Conservation (phyloP, 73 alveolate genomes). For the Symbiodinium pilosum region DNA sequence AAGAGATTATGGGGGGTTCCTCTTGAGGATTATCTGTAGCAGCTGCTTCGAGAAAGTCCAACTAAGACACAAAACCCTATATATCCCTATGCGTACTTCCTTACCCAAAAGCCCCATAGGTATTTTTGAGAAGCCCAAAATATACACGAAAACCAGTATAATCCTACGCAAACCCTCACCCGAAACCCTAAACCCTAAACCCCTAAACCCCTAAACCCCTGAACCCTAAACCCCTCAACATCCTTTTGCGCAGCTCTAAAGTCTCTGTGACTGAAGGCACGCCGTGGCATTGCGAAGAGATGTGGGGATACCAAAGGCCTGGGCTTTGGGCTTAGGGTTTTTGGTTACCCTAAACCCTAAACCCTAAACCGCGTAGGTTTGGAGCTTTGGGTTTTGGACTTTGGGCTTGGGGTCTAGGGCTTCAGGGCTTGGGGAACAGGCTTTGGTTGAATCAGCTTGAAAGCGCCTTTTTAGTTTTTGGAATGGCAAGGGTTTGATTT, state of each 20-base stretch:
- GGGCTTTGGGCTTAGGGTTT: neutral
- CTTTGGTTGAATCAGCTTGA: too few relatives aligned
- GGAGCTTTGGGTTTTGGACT: neutral
- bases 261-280: neutral
- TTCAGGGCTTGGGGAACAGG: neutral
- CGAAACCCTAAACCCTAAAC: neutral
- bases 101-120: neutral
- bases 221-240: neutral
- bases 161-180: neutral
- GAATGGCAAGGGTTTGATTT: too few relatives aligned
- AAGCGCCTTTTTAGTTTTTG: too few relatives aligned
- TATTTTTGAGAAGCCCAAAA: neutral
- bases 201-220: neutral
- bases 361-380: neutral
- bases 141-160: neutral
- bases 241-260: neutral
- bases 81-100: neutral
- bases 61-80: too few relatives aligned
- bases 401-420: neutral
- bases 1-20: too few relatives aligned
- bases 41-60: neutral
- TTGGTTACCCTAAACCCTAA: neutral
- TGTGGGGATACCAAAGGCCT: slow-evolving; percentile 61
- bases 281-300: slow-evolving; percentile 80
- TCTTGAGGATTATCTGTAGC: neutral